Percentiles rank a stretch among this genome's conserved stretches.
Conservation (phyloP, 1,139 yeast species). For the Protomyces arabidopsidicola region DNA sequence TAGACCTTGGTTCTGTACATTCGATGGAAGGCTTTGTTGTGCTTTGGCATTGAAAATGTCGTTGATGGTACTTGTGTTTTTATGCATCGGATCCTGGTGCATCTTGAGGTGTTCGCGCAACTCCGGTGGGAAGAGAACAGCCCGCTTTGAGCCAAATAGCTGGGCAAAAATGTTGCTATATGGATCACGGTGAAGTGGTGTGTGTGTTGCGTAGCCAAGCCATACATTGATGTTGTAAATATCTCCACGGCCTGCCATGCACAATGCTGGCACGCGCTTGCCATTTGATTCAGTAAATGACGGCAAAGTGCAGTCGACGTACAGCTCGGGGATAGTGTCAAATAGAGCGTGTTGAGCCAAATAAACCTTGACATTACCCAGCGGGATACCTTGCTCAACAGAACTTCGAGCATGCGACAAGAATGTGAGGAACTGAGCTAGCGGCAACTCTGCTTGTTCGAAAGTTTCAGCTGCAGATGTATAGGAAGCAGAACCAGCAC, state of each 20-base stretch:
- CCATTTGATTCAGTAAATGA: neutral
- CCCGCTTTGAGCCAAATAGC: conserved; percentile 1
- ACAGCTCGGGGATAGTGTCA: conserved; percentile 17
- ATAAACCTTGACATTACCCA: conserved; percentile 2
- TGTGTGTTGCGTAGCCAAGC: conserved; percentile 17
- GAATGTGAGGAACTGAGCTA: conserved; percentile 3
- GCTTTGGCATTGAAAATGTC: conserved; percentile 2
- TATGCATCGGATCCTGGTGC: conserved; percentile 9
- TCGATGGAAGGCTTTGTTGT: neutral
- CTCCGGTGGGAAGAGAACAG: conserved; percentile 5
- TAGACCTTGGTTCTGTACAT: neutral
- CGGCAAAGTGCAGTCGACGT: conserved; percentile 6
- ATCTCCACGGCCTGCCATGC: conserved; percentile 1
- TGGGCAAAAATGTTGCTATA: conserved; percentile 19
- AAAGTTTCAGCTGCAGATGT: neutral
- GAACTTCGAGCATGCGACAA: neutral
- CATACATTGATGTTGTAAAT: conserved; percentile 23
- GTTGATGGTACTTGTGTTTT: conserved; percentile 14
- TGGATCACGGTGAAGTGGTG: conserved; percentile 23
- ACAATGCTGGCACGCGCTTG: neutral
- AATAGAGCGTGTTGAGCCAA: conserved; percentile 24
- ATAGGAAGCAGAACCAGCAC: conserved; percentile 11
- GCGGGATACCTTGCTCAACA: neutral
- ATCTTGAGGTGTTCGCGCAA: neutral
- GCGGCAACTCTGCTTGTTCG: conserved; percentile 13